phyloP scores from a whole-genome alignment of 2,329 filamentous ascomycete genomes.

The Trichoderma polysporum region DNA sequence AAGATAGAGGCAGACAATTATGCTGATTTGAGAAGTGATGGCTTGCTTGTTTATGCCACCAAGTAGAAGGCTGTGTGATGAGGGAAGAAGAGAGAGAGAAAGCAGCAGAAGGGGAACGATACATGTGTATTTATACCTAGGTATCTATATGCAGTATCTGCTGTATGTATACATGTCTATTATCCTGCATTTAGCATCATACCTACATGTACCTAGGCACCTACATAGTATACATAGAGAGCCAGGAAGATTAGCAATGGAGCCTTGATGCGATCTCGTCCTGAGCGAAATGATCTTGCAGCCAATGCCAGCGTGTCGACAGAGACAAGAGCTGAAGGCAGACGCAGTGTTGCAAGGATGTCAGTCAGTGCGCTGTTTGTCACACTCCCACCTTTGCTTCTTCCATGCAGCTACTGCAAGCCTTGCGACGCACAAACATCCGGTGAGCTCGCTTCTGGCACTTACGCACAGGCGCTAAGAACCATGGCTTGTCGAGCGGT shows the following conservation, averaged over 20 bases:
- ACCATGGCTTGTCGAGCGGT: not conserved
- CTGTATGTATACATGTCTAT: not conserved
- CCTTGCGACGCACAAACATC: not conserved
- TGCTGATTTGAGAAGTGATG: no score
- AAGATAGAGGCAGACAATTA: not conserved
- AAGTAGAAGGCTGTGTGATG: not conserved
- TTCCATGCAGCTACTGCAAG: constrained; percentile 1
- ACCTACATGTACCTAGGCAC: no score
- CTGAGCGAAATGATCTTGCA: not conserved
- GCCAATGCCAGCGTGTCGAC: not conserved
- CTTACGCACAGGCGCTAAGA: not conserved
- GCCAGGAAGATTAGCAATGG: not conserved
- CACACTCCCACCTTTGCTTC: not conserved
- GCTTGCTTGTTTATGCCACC: no score
- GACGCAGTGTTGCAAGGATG: not conserved
- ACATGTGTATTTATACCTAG: constrained; percentile 2
- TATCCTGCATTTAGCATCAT: not conserved
- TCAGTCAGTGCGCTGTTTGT: not conserved
- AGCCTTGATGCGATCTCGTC: not conserved
- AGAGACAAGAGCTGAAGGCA: not conserved
- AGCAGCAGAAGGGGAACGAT: not conserved
- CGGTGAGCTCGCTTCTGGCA: not conserved
- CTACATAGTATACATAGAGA: no score
- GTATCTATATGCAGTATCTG: not conserved
- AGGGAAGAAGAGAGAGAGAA: not conserved